Evolutionary conservation across 495 filamentous ascomycete species (phyloP).

Genomic region (Halenospora varia): DNA sequence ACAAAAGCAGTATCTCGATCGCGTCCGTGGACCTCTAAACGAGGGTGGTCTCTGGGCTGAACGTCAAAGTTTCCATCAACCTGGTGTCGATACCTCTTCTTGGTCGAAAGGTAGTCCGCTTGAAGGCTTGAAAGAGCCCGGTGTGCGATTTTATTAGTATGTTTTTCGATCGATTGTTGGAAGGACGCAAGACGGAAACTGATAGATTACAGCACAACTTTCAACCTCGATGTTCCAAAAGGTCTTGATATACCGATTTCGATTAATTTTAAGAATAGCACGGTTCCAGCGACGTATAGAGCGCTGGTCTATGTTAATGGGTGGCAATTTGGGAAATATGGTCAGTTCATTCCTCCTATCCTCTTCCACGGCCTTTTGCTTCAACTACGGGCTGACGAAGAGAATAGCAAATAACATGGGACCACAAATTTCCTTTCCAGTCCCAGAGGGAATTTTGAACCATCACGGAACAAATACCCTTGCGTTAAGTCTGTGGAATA

Average conservation of each 20-base stretch:
- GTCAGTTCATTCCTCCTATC: background rate
- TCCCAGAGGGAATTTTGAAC: background rate
- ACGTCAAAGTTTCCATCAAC: background rate
- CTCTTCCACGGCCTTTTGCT: background rate
- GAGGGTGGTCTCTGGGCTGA: background rate
- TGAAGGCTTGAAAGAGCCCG: background rate
- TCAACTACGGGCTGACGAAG: background rate
- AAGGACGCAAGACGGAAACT: background rate
- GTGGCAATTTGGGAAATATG: background rate
- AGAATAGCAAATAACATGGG: background rate
- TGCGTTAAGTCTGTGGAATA: background rate
- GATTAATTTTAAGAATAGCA: background rate
- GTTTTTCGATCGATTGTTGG: background rate
- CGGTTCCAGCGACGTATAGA: background rate
- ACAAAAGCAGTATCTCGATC: background rate
- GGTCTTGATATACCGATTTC: background rate
- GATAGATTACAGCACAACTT: background rate
- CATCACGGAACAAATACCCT: background rate
- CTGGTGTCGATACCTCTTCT: background rate
- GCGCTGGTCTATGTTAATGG: background rate
- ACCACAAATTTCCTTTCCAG: background rate
- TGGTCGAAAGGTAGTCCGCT: background rate
- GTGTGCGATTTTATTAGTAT: background rate
- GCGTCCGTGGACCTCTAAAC: background rate
- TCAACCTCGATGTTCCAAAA: background rate